phyloP scores from a whole-genome alignment of 1,284 basidiomycete genomes.

The Ganoderma resinaceum region DNA sequence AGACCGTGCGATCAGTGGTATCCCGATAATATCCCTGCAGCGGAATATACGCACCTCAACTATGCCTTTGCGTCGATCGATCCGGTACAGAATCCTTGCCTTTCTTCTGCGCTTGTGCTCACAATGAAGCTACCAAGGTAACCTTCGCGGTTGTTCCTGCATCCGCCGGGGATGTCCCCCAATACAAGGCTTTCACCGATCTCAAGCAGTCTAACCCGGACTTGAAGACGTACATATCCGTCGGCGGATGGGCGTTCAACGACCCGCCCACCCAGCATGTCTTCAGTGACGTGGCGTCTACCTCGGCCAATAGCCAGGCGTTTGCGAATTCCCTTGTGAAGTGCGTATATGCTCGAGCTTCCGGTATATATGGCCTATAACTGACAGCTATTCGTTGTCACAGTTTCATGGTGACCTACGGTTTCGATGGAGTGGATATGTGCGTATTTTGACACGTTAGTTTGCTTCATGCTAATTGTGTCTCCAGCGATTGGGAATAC shows the following conservation, averaged over 20 bases:
- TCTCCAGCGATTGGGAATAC: background rate
- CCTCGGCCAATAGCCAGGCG: background rate
- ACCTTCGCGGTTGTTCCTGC: background rate
- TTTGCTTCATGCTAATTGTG: background rate
- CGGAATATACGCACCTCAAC: conserved; percentile 2
- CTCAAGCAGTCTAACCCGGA: conserved; percentile 26
- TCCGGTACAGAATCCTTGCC: background rate
- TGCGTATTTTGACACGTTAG: background rate
- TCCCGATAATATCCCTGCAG: conserved; percentile 10
- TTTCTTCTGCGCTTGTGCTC: background rate
- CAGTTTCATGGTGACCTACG: background rate
- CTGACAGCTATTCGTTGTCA: background rate
- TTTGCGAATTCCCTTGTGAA: background rate
- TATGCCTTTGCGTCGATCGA: conserved; percentile 6
- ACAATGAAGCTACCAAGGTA: background rate
- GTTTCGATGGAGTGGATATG: background rate
- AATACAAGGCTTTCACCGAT: conserved; percentile 14
- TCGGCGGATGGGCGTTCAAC: conserved; percentile 29
- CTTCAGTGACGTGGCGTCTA: conserved; percentile 25
- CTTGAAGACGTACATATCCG: conserved; percentile 27
- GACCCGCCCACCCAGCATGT: conserved; percentile 29
- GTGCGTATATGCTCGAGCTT: background rate
- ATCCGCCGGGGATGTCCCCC: conserved; percentile 4
- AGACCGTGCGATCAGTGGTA: conserved; percentile 2
- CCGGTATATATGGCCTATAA: background rate